Evolutionary conservation across 768 basidiomycete genomes (phyloP).

Genomic region (Lactifluus pinguis): DNA sequence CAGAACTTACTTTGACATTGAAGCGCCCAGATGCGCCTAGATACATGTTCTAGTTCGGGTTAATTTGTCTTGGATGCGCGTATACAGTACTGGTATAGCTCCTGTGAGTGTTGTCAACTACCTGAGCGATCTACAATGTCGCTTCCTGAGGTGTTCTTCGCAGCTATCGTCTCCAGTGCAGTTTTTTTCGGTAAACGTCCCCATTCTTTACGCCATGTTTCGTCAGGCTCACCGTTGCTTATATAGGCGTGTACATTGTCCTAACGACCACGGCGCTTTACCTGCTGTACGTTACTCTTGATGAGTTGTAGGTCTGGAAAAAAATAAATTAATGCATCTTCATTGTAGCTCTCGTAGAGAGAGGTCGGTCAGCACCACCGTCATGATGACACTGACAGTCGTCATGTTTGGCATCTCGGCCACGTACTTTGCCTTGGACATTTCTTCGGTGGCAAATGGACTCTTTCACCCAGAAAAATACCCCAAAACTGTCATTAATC

Average conservation of each 20-base stretch:
- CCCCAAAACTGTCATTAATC: background rate
- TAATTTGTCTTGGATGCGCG: too few relatives aligned
- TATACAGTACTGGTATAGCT: too few relatives aligned
- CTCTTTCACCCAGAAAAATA: conserved; percentile 3
- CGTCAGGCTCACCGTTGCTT: background rate
- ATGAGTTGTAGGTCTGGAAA: background rate
- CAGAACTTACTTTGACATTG: too few relatives aligned
- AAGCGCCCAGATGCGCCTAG: too few relatives aligned
- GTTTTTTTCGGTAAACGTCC: conserved; percentile 3
- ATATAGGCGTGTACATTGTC: conserved; percentile 6
- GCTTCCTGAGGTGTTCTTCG: background rate
- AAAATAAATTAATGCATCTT: background rate
- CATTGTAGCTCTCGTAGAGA: background rate
- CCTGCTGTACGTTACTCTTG: conserved; percentile 7
- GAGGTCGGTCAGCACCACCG: background rate
- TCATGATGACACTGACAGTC: conserved; percentile 6
- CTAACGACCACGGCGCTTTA: conserved; percentile 1
- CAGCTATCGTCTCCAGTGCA: background rate
- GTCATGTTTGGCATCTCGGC: conserved; percentile 13
- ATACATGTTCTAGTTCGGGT: too few relatives aligned
- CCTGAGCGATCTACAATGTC: background rate
- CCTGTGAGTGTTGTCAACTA: too few relatives aligned
- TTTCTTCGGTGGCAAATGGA: background rate
- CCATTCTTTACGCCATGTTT: background rate
- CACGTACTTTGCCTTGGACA: conserved; percentile 1